Percentiles rank a stretch among this genome's conserved stretches.
Evolutionary conservation across 2,329 filamentous ascomycete species (phyloP).

Genomic region (Trichoderma sp.): DNA sequence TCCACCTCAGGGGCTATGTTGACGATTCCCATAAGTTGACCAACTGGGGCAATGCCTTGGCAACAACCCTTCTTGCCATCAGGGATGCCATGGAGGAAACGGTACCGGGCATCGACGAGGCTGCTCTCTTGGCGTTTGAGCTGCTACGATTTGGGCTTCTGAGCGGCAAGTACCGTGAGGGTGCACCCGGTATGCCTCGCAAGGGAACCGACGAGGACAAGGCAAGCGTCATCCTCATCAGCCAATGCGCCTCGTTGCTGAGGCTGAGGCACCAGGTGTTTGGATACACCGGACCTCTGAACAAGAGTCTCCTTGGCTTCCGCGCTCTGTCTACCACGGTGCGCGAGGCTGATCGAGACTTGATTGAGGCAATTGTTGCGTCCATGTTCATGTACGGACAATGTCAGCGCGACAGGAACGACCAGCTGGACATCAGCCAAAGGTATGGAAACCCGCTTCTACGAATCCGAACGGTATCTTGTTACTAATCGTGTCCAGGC

Average conservation of each 20-base stretch:
- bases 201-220: constrained; percentile 71
- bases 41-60: constrained; percentile 78
- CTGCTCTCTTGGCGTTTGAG: constrained; percentile 81
- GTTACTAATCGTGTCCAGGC: constrained; percentile 41
- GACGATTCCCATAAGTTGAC: constrained; percentile 79
- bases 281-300: constrained; percentile 92
- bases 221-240: constrained; percentile 76
- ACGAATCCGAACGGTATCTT: no score
- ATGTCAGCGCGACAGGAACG: constrained; percentile 68
- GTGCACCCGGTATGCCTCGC: constrained; percentile 58
- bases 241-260: constrained; percentile 80
- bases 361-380: constrained; percentile 79
- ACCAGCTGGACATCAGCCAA: constrained; percentile 69
- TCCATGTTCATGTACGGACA: constrained; percentile 82
- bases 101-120: constrained; percentile 66
- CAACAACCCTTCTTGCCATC: constrained; percentile 66
- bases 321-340: constrained; percentile 80
- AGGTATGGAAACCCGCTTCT: constrained; percentile 55
- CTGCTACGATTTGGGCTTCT: constrained; percentile 78
- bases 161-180: constrained; percentile 65
- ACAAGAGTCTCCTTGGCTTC: constrained; percentile 84
- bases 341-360: constrained; percentile 75
- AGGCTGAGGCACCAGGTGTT: constrained; percentile 80
- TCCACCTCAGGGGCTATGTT: constrained; percentile 86
- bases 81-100: constrained; percentile 54